Evolutionary conservation across 2,329 filamentous ascomycete genomes (phyloP).

Genomic region (Talaromyces sp.): DNA sequence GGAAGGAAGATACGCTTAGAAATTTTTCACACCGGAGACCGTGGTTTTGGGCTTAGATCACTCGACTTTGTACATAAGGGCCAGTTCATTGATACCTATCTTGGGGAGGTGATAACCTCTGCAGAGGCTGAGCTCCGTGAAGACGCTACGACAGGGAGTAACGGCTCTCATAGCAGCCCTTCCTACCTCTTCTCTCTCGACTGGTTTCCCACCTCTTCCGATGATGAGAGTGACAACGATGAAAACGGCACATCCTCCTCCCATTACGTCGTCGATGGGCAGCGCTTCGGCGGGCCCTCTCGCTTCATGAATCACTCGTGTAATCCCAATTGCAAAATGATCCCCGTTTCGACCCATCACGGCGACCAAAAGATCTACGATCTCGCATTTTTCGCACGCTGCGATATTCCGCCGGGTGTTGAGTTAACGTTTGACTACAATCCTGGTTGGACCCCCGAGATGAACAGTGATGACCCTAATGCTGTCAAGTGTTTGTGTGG

Average conservation of each 20-base stretch:
- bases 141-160: constrained; percentile 21
- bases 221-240: constrained; percentile 27
- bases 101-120: constrained; percentile 44
- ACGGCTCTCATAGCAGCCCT: constrained; percentile 24
- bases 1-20: constrained; percentile 41
- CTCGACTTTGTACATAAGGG: constrained; percentile 36
- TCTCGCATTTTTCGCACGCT: constrained; percentile 47
- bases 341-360: constrained; percentile 42
- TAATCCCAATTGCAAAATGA: constrained; percentile 46
- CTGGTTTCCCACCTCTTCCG: constrained; percentile 25
- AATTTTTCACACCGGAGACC: constrained; percentile 41
- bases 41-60: constrained; percentile 46
- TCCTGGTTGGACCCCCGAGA: constrained; percentile 27
- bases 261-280: constrained; percentile 44
- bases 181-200: constrained; percentile 47
- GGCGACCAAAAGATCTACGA: constrained; percentile 43
- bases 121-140: constrained; percentile 39
- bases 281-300: constrained; percentile 41
- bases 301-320: constrained; percentile 51
- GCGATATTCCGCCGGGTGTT: constrained; percentile 39
- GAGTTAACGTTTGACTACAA: constrained; percentile 51
- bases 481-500: constrained; percentile 46
- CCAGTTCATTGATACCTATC: constrained; percentile 47
- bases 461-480: constrained; percentile 31
- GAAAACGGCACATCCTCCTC: constrained; percentile 17